Conservation (phyloP, 257 asterid species). For the Ophiorrhiza pumila region DNA sequence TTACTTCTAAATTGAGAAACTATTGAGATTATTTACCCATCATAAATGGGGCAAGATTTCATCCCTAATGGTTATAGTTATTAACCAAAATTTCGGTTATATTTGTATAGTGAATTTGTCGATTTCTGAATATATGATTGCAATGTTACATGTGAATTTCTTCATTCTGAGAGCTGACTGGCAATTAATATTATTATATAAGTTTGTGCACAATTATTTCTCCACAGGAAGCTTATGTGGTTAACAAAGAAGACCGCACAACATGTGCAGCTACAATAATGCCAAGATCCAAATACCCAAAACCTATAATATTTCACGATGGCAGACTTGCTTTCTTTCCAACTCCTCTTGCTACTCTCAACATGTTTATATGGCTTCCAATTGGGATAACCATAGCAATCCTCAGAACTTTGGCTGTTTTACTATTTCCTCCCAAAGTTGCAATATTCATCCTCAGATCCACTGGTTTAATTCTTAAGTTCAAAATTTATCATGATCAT, state of each 20-base stretch:
- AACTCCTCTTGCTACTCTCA: conserved; percentile 61
- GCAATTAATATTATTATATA: background rate
- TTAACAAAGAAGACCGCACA: conserved; percentile 44
- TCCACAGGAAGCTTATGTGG: conserved; percentile 65
- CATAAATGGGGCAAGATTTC: no score
- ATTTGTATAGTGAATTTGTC: no score
- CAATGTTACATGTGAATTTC: no score
- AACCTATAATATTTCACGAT: conserved; percentile 82
- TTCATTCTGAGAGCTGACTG: background rate
- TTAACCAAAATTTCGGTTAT: no score
- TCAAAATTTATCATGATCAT: conserved; percentile 26
- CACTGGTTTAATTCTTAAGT: conserved; percentile 41
- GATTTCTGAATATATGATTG: no score
- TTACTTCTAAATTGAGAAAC: no score
- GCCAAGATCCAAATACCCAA: conserved; percentile 70
- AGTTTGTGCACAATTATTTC: background rate
- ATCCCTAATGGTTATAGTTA: no score
- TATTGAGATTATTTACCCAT: no score
- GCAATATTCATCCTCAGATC: conserved; percentile 38
- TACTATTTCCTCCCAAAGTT: conserved; percentile 46
- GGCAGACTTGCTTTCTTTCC: conserved; percentile 86
- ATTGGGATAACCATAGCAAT: conserved; percentile 52
- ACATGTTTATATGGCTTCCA: conserved; percentile 85
- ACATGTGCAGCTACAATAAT: conserved; percentile 23
- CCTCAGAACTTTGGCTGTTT: conserved; percentile 51